phyloP scores from a whole-genome alignment of 202 grass and related monocot species.

The Schoenoplectus tabernaemontani region DNA sequence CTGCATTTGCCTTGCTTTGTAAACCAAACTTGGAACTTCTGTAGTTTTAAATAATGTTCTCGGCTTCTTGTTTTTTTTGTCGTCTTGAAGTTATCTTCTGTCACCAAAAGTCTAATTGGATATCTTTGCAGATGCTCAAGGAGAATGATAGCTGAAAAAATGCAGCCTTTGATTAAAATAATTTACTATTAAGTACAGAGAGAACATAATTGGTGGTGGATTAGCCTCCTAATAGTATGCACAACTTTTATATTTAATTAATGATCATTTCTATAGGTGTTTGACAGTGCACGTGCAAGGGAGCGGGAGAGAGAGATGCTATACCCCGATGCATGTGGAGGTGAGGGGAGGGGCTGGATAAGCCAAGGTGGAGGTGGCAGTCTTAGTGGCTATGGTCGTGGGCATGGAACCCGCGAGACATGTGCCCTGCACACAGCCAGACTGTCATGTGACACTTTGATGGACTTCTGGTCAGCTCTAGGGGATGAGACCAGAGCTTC shows the following conservation, averaged over 20 bases:
- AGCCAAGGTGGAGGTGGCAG: constrained; percentile 67
- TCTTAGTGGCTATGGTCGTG: constrained; percentile 59
- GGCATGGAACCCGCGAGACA: constrained; percentile 69
- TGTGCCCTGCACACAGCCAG: constrained; percentile 90
- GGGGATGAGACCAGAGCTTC: constrained; percentile 78
- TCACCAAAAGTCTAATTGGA: background rate
- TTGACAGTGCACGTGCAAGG: constrained; percentile 89
- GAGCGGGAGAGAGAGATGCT: constrained; percentile 91
- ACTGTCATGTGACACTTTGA: constrained; percentile 85
- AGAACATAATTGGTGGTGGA: background rate
- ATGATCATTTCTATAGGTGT: constrained; percentile 47
- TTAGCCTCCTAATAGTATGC: background rate
- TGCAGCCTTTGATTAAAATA: background rate
- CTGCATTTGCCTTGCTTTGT: background rate
- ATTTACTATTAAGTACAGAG: background rate
- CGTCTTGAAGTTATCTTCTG: background rate
- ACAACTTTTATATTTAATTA: background rate
- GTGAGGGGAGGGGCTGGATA: constrained; percentile 89
- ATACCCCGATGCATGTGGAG: constrained; percentile 98
- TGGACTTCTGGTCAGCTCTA: constrained; percentile 93
- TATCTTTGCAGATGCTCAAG: background rate
- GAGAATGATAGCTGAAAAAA: background rate
- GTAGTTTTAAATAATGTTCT: background rate
- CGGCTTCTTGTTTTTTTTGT: background rate
- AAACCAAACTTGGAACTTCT: background rate